Evolutionary conservation across 2,329 filamentous ascomycete species (phyloP).

Genomic region (Monosporascus sp.): DNA sequence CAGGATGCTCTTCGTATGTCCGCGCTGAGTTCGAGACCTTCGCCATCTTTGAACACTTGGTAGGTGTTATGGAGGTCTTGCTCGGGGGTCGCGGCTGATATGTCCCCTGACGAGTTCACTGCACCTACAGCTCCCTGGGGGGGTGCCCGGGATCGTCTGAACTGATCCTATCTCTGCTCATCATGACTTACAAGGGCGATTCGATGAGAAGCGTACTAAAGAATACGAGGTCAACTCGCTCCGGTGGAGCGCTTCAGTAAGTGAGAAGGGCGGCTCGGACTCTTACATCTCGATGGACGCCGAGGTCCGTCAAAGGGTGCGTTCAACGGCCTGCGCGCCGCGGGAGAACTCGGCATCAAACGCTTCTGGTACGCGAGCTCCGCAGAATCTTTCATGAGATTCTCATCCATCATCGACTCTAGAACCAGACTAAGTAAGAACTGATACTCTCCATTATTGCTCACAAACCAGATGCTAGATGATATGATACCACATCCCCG

Average conservation of each 20-base stretch:
- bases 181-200: neutral
- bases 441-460: too few species aligned
- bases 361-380: too few species aligned
- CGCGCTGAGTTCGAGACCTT: slow-evolving; percentile 17
- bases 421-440: too few species aligned
- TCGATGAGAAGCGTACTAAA: neutral
- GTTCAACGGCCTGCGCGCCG: too few species aligned
- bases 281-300: too few species aligned
- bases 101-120: slow-evolving; percentile 6
- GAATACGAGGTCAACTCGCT: neutral
- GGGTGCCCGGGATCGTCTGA: slow-evolving; percentile 4
- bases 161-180: slow-evolving; percentile 8
- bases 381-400: too few species aligned
- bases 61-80: slow-evolving; percentile 28
- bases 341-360: too few species aligned
- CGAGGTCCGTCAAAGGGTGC: too few species aligned
- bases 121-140: slow-evolving; percentile 4
- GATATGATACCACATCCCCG: neutral
- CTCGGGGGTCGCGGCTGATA: slow-evolving; percentile 11
- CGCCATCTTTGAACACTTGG: slow-evolving; percentile 21
- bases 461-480: too few species aligned
- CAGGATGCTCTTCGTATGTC: slow-evolving; percentile 22
- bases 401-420: too few species aligned
- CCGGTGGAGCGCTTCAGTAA: neutral
- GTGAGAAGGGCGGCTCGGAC: too few species aligned